Percentiles rank a stretch among this genome's conserved stretches.
Evolutionary conservation across 2,329 filamentous ascomycete genomes (phyloP).

Genomic region (Ceratocystis alfenasii): DNA sequence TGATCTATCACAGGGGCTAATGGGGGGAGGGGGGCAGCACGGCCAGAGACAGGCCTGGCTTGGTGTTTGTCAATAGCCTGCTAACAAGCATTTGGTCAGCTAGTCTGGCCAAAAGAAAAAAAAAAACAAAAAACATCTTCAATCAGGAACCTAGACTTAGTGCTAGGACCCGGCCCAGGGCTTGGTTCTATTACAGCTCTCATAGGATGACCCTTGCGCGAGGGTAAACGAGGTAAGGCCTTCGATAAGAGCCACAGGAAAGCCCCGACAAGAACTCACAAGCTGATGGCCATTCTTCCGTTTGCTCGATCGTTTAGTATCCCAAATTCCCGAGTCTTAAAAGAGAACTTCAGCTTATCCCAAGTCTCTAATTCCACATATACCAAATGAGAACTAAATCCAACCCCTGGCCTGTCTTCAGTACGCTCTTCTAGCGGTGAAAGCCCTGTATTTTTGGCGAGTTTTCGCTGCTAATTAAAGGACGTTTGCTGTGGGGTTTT

Average conservation of each 20-base stretch:
- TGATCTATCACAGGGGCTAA: not conserved
- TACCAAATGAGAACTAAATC: not conserved
- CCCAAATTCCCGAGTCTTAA: too few relatives aligned
- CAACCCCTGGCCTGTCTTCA: not conserved
- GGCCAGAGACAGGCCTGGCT: not conserved
- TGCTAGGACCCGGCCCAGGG: too few relatives aligned
- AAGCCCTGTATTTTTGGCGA: not conserved
- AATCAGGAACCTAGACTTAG: not conserved
- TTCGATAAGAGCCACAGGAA: too few relatives aligned
- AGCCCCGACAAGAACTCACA: too few relatives aligned
- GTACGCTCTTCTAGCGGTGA: constrained; percentile 2
- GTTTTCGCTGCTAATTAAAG: constrained; percentile 12
- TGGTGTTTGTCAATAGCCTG: not conserved
- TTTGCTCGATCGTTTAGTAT: too few relatives aligned
- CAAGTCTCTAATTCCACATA: not conserved
- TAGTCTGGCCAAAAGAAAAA: not conserved
- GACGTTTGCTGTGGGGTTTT: not conserved
- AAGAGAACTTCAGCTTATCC: constrained; percentile 2
- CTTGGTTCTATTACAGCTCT: not conserved
- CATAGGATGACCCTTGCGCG: too few relatives aligned
- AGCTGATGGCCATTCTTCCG: too few relatives aligned
- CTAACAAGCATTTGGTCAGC: not conserved
- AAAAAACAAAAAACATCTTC: not conserved
- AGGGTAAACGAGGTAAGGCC: too few relatives aligned
- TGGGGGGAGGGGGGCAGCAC: not conserved